phyloP scores from a whole-genome alignment of 1,284 basidiomycete species.

The Phenoliferia sp. region DNA sequence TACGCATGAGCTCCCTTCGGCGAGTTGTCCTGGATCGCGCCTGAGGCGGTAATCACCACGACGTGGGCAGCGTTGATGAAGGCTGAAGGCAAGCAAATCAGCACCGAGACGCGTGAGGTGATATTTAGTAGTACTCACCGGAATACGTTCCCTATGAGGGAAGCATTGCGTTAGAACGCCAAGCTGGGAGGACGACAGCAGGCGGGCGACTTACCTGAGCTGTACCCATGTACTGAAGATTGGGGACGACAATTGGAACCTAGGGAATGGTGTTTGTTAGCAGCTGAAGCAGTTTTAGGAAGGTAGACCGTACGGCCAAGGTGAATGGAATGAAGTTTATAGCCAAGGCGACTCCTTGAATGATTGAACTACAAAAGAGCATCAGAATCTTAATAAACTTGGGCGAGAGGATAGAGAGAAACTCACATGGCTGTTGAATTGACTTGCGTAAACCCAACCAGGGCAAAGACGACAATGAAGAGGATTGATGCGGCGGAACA shows the following conservation, averaged over 20 bases:
- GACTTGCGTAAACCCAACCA: neutral
- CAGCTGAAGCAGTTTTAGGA: too few species aligned
- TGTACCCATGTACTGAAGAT: neutral
- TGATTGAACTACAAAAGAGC: neutral
- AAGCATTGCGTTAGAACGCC: too few species aligned
- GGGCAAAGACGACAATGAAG: slow-evolving; percentile 3
- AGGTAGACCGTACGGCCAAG: too few species aligned
- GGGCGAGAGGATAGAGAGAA: neutral
- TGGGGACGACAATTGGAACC: neutral
- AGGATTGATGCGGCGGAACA: neutral
- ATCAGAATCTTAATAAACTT: neutral
- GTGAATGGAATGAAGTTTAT: neutral
- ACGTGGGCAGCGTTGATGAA: neutral
- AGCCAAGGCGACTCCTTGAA: neutral
- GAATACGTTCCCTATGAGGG: too few species aligned
- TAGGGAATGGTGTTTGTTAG: too few species aligned
- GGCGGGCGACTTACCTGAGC: neutral
- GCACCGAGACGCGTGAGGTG: too few species aligned
- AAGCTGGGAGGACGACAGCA: too few species aligned
- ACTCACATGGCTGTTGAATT: neutral
- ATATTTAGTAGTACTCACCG: too few species aligned
- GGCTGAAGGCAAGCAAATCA: neutral
- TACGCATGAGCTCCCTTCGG: neutral
- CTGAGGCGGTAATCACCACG: neutral
- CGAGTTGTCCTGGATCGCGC: neutral